Evolutionary conservation across 2,329 filamentous ascomycete genomes (phyloP).

Genomic region (Fusarium guadeloupense): DNA sequence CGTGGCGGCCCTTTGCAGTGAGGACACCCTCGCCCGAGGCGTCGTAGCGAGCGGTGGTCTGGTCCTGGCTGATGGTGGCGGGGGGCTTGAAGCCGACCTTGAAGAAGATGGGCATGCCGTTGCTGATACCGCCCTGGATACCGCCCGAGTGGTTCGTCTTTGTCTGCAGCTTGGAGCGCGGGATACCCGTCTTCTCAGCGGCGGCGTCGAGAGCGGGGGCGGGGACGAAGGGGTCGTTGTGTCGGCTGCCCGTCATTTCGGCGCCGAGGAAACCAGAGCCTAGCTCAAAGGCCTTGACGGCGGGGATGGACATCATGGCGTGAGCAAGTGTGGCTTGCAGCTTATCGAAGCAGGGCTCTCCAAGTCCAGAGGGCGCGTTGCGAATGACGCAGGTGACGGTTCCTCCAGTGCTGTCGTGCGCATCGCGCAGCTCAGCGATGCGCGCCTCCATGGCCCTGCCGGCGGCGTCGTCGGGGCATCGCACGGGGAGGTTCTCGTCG

Average conservation of each 20-base stretch:
- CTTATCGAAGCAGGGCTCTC: slow-evolving; percentile 96
- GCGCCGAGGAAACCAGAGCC: slow-evolving; percentile 91
- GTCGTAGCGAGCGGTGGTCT: slow-evolving; percentile 83
- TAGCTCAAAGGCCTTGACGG: slow-evolving; percentile 95
- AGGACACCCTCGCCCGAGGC: slow-evolving; percentile 75
- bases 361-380: slow-evolving; percentile 84
- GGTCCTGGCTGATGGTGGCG: slow-evolving; percentile 90
- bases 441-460: slow-evolving; percentile 78
- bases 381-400: slow-evolving; percentile 94
- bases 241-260: slow-evolving; percentile 84
- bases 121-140: slow-evolving; percentile 94
- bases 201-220: slow-evolving; percentile 56
- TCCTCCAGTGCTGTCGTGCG: slow-evolving; percentile 89
- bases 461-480: slow-evolving; percentile 78
- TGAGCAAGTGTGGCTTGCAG: slow-evolving; percentile 90
- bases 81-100: slow-evolving; percentile 93
- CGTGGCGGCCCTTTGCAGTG: slow-evolving; percentile 92
- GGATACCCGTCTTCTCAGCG: slow-evolving; percentile 54
- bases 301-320: slow-evolving; percentile 94
- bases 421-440: slow-evolving; percentile 81
- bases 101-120: slow-evolving; percentile 95
- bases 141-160: slow-evolving; percentile 96
- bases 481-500: slow-evolving; percentile 84
- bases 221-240: slow-evolving; percentile 77
- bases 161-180: slow-evolving; percentile 69